phyloP scores from a whole-genome alignment of 768 basidiomycete genomes.

The Tricholoma bakamatsutake region DNA sequence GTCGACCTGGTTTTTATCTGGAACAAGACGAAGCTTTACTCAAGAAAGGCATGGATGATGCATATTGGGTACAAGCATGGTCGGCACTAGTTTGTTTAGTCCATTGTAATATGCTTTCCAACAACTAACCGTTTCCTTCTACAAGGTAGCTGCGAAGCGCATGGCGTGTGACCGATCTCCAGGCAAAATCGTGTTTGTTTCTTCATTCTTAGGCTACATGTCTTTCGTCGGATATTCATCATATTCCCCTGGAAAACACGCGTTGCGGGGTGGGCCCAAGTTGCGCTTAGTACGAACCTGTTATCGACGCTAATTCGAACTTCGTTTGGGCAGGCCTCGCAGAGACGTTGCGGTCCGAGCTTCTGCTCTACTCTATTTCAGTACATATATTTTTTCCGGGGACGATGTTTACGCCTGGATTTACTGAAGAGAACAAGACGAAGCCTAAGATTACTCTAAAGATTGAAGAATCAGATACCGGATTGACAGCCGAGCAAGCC shows the following conservation, averaged over 20 bases:
- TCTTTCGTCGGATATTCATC: constrained; percentile 72
- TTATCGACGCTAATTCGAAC: not conserved
- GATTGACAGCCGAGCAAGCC: constrained; percentile 56
- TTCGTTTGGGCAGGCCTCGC: constrained; percentile 55
- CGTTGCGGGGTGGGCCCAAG: constrained; percentile 59
- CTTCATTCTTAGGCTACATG: constrained; percentile 74
- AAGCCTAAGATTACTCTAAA: constrained; percentile 75
- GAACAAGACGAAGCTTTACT: constrained; percentile 61
- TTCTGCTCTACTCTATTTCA: constrained; percentile 69
- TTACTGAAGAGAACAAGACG: constrained; percentile 64
- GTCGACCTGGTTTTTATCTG: constrained; percentile 69
- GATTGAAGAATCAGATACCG: constrained; percentile 72
- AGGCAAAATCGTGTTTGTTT: constrained; percentile 74
- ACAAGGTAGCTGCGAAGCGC: constrained; percentile 60
- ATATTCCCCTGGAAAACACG: constrained; percentile 84
- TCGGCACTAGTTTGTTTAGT: constrained; percentile 49
- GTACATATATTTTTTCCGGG: constrained; percentile 82
- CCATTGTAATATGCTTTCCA: constrained; percentile 26
- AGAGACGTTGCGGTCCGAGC: constrained; percentile 79
- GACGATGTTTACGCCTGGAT: constrained; percentile 78
- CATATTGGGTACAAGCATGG: constrained; percentile 50
- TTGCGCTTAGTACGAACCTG: not conserved
- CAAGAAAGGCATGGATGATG: constrained; percentile 36
- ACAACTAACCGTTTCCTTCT: constrained; percentile 23
- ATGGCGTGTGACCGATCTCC: constrained; percentile 51